Conservation (phyloP, 2,329 filamentous ascomycete species). For the Bipolaris gigantea region DNA sequence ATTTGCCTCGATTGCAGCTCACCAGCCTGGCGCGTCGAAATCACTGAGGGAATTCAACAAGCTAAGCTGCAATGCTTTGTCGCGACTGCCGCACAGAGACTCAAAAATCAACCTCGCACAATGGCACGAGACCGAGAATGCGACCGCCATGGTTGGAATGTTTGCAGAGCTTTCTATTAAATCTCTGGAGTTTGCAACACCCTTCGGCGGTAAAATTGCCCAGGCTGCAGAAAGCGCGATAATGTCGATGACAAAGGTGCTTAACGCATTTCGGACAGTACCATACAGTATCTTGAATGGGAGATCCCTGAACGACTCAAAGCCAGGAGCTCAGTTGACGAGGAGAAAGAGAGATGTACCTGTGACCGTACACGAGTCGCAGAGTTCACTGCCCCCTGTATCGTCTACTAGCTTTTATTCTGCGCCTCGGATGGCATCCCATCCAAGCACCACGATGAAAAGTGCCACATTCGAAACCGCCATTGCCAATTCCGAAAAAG, state of each 20-base stretch:
- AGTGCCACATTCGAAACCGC: neutral
- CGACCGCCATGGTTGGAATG: neutral
- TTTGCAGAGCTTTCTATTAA: neutral
- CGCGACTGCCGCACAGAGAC: neutral
- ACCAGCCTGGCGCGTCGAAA: too few species aligned
- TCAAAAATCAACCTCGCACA: neutral
- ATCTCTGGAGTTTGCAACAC: neutral
- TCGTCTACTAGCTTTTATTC: neutral
- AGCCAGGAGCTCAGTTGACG: neutral
- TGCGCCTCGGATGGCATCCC: neutral
- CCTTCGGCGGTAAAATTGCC: neutral
- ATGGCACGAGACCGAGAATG: neutral
- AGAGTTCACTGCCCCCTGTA: neutral
- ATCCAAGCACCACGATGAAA: neutral
- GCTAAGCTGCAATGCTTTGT: neutral
- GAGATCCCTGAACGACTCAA: neutral
- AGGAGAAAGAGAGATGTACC: neutral
- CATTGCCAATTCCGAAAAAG: neutral
- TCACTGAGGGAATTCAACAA: neutral
- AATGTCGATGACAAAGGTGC: neutral
- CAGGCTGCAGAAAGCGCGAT: neutral
- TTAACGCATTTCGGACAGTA: neutral
- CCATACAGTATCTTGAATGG: neutral
- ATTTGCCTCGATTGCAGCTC: too few species aligned
- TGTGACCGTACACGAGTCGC: neutral